phyloP scores from a whole-genome alignment of 306 rosid species.

The Gynostemma pentaphyllum region DNA sequence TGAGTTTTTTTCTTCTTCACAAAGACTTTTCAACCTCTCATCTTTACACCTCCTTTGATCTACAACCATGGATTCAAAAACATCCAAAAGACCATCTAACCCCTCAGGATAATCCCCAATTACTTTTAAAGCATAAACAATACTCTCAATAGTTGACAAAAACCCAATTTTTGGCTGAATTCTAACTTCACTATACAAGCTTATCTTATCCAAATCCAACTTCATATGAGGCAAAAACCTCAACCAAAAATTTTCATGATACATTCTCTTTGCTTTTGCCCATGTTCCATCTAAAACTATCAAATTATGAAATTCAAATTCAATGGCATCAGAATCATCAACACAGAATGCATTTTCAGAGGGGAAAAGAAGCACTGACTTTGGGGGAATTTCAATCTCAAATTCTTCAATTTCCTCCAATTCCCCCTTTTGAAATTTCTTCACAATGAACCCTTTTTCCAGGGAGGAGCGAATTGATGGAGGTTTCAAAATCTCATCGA shows the following conservation, averaged over 20 bases:
- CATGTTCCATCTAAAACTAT: slow-evolving; percentile 83
- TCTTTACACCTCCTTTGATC: slow-evolving; percentile 71
- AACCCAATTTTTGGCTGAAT: slow-evolving; percentile 62
- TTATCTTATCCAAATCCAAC: slow-evolving; percentile 49
- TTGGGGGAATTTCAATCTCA: slow-evolving; percentile 50
- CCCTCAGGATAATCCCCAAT: slow-evolving; percentile 45
- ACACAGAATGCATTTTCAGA: slow-evolving; percentile 41
- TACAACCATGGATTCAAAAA: slow-evolving; percentile 71
- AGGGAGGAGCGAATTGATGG: slow-evolving; percentile 48
- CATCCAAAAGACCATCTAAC: slow-evolving; percentile 55
- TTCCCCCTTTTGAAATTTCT: slow-evolving; percentile 40
- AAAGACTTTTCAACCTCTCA: slow-evolving; percentile 54
- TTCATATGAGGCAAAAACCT: slow-evolving; percentile 63
- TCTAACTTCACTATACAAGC: slow-evolving; percentile 75
- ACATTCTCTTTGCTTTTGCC: slow-evolving; percentile 84
- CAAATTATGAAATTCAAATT: slow-evolving; percentile 46
- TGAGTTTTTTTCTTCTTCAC: too few relatives aligned
- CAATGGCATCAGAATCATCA: slow-evolving; percentile 22
- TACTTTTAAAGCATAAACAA: slow-evolving; percentile 56
- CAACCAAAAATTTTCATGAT: slow-evolving; percentile 77
- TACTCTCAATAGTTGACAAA: slow-evolving; percentile 81
- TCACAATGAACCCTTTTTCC: slow-evolving; percentile 50
- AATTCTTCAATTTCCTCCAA: slow-evolving; percentile 48
- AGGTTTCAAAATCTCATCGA: slow-evolving; percentile 24
- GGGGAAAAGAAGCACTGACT: slow-evolving; percentile 69